Conservation (phyloP, 2,329 filamentous ascomycete species). For the Penicillium brasilianum region DNA sequence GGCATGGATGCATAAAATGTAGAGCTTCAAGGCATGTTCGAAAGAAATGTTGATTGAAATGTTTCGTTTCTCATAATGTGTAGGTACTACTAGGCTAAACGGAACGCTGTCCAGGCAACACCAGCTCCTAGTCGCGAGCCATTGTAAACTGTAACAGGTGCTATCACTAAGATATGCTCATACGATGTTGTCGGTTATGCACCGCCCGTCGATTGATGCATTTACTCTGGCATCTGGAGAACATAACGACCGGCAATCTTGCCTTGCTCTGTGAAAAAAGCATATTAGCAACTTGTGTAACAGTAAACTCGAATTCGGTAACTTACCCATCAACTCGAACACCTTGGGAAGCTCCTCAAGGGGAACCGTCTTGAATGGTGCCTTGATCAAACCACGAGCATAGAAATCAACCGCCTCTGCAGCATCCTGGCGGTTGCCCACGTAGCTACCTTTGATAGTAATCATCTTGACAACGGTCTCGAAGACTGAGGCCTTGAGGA, state of each 20-base stretch:
- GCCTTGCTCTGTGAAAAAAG: conserved; percentile 38
- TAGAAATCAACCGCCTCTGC: conserved; percentile 92
- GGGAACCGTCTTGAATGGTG: conserved; percentile 83
- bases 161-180: background rate
- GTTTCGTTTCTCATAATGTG: conserved; percentile 17
- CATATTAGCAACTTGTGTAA: conserved; percentile 24
- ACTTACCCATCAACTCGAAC: conserved; percentile 71
- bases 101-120: background rate
- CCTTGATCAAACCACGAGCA: conserved; percentile 79
- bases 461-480: conserved; percentile 89
- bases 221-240: conserved; percentile 49
- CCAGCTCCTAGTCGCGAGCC: background rate
- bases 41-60: background rate
- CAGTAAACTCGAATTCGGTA: background rate
- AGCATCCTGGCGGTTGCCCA: conserved; percentile 87
- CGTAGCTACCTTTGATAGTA: conserved; percentile 88
- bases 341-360: conserved; percentile 79
- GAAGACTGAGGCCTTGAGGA: conserved; percentile 83
- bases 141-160: background rate
- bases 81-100: background rate
- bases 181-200: background rate
- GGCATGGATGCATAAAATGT: too few species aligned
- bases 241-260: conserved; percentile 52
- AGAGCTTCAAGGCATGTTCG: background rate
- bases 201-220: background rate